Conservation (phyloP, 768 basidiomycete genomes). For the Termitomyces titanicus region DNA sequence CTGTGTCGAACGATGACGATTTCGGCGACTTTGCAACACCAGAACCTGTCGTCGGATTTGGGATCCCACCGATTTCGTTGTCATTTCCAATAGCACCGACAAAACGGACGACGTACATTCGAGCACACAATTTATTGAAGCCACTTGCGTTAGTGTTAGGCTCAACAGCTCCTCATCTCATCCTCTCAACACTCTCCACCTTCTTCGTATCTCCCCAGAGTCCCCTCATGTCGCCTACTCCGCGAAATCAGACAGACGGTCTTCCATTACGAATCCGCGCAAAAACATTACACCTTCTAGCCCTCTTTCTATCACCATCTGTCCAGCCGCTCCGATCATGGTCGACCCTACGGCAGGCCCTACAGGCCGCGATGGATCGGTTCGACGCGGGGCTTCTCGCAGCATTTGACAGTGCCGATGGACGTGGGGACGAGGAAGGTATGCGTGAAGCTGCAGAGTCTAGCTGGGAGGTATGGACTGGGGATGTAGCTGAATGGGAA, state of each 20-base stretch:
- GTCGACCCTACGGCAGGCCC: conserved; percentile 54
- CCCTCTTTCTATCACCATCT: conserved; percentile 64
- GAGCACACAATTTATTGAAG: conserved; percentile 61
- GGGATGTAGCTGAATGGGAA: conserved; percentile 65
- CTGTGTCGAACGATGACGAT: conserved; percentile 14
- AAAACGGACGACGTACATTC: conserved; percentile 47
- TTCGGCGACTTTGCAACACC: conserved; percentile 17
- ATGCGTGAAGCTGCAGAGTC: conserved; percentile 84
- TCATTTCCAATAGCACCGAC: conserved; percentile 20
- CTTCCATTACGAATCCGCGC: conserved; percentile 55
- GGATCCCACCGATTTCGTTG: conserved; percentile 14
- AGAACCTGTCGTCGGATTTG: conserved; percentile 10
- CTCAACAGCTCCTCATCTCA: conserved; percentile 59
- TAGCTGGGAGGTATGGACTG: conserved; percentile 77
- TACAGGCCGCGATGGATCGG: conserved; percentile 78
- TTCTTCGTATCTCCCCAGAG: conserved; percentile 25
- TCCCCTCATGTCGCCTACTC: conserved; percentile 2
- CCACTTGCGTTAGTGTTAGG: conserved; percentile 52
- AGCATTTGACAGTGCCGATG: conserved; percentile 86
- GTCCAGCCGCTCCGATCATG: conserved; percentile 73
- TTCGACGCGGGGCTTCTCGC: conserved; percentile 86
- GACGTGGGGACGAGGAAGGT: conserved; percentile 59
- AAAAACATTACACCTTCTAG: conserved; percentile 66
- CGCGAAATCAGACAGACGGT: conserved; percentile 9
- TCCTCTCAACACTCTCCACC: conserved; percentile 55